Evolutionary conservation across 345 rosid species (phyloP).

Genomic region (Salix arbutifolia): DNA sequence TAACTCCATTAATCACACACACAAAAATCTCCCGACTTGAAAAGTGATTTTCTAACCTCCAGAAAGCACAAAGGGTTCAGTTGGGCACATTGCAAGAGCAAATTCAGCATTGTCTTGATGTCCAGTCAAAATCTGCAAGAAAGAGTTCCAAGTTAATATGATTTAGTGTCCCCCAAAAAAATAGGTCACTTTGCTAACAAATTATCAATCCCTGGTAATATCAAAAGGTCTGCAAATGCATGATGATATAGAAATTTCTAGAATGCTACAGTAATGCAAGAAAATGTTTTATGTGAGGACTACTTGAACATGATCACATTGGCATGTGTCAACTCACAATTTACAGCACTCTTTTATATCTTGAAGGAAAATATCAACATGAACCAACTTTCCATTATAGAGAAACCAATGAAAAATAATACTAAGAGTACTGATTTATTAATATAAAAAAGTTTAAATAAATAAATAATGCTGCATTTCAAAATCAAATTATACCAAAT

Average conservation of each 20-base stretch:
- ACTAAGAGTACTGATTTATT: background rate
- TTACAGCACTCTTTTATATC: background rate
- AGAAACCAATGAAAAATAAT: background rate
- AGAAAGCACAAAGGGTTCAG: constrained; percentile 96
- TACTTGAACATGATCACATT: background rate
- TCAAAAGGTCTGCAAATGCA: background rate
- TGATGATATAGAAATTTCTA: background rate
- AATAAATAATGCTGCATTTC: background rate
- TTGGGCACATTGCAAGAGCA: constrained; percentile 98
- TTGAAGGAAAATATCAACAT: background rate
- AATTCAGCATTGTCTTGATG: constrained; percentile 99
- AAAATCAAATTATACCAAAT: constrained; percentile 52
- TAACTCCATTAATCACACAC: background rate
- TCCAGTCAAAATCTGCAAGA: constrained; percentile 84
- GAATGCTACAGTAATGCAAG: background rate
- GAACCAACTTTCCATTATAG: background rate
- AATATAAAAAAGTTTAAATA: background rate
- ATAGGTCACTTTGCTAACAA: background rate
- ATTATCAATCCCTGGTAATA: background rate
- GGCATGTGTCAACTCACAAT: background rate
- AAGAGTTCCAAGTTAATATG: constrained; percentile 6
- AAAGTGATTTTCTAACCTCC: constrained; percentile 59
- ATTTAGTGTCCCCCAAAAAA: background rate
- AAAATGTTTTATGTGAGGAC: background rate
- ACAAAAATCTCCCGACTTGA: too few species aligned